Evolutionary conservation across 2,329 filamentous ascomycete genomes (phyloP).

Genomic region (Calonectria leucothoes): DNA sequence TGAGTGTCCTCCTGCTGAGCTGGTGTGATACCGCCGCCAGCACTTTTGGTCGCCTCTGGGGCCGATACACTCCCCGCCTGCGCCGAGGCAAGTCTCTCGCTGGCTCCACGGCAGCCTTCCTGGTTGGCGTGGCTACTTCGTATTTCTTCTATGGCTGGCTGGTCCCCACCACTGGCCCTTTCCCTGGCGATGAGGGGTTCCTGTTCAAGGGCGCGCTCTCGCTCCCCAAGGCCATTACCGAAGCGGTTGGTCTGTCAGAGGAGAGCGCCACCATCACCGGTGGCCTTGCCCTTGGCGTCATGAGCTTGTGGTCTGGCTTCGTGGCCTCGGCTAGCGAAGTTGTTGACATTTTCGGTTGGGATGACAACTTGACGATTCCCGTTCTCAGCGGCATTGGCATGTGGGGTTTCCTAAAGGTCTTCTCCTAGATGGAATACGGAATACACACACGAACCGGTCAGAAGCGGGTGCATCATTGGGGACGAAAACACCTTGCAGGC

Average conservation of each 20-base stretch:
- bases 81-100: conserved; percentile 92
- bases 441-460: not conserved
- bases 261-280: conserved; percentile 74
- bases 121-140: conserved; percentile 85
- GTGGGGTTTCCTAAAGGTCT: conserved; percentile 91
- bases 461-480: not conserved
- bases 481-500: not conserved
- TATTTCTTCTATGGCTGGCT: conserved; percentile 90
- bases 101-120: conserved; percentile 85
- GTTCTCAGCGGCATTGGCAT: conserved; percentile 89
- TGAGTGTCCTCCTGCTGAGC: conserved; percentile 89
- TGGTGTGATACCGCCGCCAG: conserved; percentile 99
- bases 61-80: conserved; percentile 87
- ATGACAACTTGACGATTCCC: conserved; percentile 98
- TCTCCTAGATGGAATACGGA: conserved; percentile 65
- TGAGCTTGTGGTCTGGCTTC: conserved; percentile 90
- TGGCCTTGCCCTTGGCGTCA: conserved; percentile 77
- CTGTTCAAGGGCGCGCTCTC: conserved; percentile 84
- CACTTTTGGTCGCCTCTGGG: conserved; percentile 91
- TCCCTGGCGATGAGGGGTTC: conserved; percentile 75
- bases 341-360: conserved; percentile 91
- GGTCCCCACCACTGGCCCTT: conserved; percentile 74
- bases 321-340: conserved; percentile 91
- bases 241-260: conserved; percentile 70
- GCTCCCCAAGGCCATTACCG: conserved; percentile 71